Evolutionary conservation across 2,329 filamentous ascomycete genomes (phyloP).

Genomic region (Aureobasidium sp.): DNA sequence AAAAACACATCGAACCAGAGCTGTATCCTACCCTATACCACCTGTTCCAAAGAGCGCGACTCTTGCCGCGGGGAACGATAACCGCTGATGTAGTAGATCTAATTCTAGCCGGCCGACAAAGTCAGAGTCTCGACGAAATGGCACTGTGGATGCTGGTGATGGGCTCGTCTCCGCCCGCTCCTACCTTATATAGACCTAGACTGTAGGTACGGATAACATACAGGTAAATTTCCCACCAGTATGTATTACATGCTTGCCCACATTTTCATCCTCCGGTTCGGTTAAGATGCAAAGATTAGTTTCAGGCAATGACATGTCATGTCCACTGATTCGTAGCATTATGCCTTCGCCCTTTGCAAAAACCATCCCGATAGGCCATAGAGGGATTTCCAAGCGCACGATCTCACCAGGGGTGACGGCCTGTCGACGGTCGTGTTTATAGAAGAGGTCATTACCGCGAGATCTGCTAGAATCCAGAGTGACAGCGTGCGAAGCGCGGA

Average conservation of each 20-base stretch:
- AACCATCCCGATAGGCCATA: slow-evolving; percentile 39
- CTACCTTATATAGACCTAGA: too few relatives aligned
- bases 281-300: background rate
- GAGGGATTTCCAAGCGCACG: slow-evolving; percentile 39
- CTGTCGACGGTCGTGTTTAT: slow-evolving; percentile 34
- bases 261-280: background rate
- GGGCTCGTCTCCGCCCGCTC: too few relatives aligned
- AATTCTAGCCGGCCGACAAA: too few relatives aligned
- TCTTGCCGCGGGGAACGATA: too few relatives aligned
- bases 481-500: background rate
- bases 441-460: slow-evolving; percentile 22
- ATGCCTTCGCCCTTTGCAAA: slow-evolving; percentile 27
- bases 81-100: too few relatives aligned
- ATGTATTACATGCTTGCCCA: background rate
- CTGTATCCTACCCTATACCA: too few relatives aligned
- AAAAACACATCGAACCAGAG: too few relatives aligned
- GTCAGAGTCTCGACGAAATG: too few relatives aligned
- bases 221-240: background rate
- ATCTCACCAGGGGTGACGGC: slow-evolving; percentile 33
- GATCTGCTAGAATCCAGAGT: background rate
- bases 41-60: too few relatives aligned
- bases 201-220: background rate
- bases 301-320: background rate
- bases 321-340: background rate
- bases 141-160: too few relatives aligned